Evolutionary conservation across 768 basidiomycete genomes (phyloP), one percentile per base, ranked within the genome.

Genomic region (Amanita subjunquillea): DNA sequence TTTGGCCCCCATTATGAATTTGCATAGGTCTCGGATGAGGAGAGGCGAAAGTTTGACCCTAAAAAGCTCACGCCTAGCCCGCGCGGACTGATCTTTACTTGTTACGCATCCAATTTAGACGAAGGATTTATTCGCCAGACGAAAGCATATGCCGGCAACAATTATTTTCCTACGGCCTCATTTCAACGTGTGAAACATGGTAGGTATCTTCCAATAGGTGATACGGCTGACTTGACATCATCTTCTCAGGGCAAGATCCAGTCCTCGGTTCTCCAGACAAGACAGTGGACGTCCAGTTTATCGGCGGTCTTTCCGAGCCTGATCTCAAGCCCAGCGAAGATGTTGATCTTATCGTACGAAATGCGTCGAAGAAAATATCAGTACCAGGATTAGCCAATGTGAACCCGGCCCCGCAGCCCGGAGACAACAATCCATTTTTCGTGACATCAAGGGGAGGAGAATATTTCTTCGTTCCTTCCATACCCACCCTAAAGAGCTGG

Each of bases 401-500:
- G 2, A 5, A 34, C 34, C 34, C 34, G 2, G 34, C 4, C 34
- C 34, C 34, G 34, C 34, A 34, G 34, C 34, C 34, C 5, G 34
- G 34, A 34, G 34, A 34, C 34, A 13, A 13, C 34, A 34, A 34
- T 34, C 34, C 34, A 27, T 52, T 52, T 23, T 59, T 59, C 48
- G 52, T 55, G 20, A 55, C 51, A 8, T 57, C 62, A 2, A 36
- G 58, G 15, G 58, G 63, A 12, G 63, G 63, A 40, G 62, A 62
- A 40, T 65, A 65, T 54, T 65, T 59, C 51, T 65, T 62, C 52
- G 48, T 54, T 5, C 62, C 63, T 25, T 56, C 58, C 5, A 58
- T 64, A 32, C 52, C 58, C 8, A 62, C 62, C 13, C 36, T 63
- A 40, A 46, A 40, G 17, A 50, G 23, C 4, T 58, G 53, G 48